These are phyloP conservation scores for Fraxinus paxiana DNA, from an alignment of 305 asterid genomes.

Conservation along the genomic window DNA sequence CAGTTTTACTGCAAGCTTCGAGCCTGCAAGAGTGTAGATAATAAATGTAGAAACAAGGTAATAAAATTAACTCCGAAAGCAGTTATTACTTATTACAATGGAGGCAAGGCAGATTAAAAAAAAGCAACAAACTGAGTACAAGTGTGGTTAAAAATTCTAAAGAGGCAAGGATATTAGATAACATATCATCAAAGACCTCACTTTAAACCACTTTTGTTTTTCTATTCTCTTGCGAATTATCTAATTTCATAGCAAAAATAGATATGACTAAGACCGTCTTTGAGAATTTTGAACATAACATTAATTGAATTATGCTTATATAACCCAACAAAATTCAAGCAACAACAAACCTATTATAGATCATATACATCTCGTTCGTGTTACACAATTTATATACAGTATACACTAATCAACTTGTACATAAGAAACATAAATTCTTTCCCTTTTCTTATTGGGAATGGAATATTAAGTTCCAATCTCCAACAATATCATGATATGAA, in stretches of 20 bases:
- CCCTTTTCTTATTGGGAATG: not conserved
- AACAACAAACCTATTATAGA: not conserved
- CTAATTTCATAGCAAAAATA: not conserved
- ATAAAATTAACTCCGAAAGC: not conserved
- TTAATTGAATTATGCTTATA: not conserved
- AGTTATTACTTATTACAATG: not conserved
- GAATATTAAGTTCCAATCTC: not conserved
- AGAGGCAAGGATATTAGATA: not conserved
- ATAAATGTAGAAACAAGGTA: conserved; percentile 14
- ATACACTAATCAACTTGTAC: not conserved
- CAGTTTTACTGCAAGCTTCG: conserved; percentile 43
- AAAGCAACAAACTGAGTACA: not conserved
- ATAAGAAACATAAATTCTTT: not conserved
- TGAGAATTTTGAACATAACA: not conserved
- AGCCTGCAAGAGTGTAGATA: conserved; percentile 37
- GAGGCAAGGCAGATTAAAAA: not conserved
- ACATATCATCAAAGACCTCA: not conserved
- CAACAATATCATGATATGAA: not conserved
- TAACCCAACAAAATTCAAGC: not conserved
- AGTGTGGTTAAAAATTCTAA: not conserved
- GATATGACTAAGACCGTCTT: not conserved
- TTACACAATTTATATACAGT: not conserved
- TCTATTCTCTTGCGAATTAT: not conserved
- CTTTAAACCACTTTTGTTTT: not conserved
- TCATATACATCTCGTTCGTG: not conserved